Base-by-base conservation (phyloP, 306 rosid species). In the Cucurbita pepo region DNA sequence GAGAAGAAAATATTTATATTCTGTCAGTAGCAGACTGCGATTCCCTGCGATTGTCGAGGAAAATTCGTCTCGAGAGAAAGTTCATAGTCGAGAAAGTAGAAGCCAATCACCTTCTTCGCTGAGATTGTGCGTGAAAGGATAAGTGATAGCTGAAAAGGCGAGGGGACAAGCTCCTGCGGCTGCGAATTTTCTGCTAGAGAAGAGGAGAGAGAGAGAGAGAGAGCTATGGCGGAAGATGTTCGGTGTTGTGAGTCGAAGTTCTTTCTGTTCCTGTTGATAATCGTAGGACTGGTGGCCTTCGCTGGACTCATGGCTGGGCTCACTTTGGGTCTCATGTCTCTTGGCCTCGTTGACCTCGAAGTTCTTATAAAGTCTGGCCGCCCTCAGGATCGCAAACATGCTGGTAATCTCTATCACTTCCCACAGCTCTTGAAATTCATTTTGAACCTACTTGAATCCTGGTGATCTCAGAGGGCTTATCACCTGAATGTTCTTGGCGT, bases 301-400 rank as follows among this genome's bases (percentile, higher is more conserved):
- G 97, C 99, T 0, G 99, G 99, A 6, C 69, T 94, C 5, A 90
- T 94, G 99, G 99, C 99, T 25, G 99, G 99, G 5, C 97, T 94
- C 73, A 94, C 99, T 51, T 80, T 94, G 1, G 99, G 99, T 7
- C 99, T 94, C 82, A 94, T 94, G 99, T 94, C 99, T 41, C 78
- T 94, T 43, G 96, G 96, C 25, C 89, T 94, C 47, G 99, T 94
- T 77, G 97, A 94, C 88, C 97, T 94, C 44, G 99, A 94, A 80
- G 99, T 94, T 61, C 97, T 94, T 79, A 89, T 94, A 65, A 86
- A 81, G 82, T 91, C 99, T 21, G 99, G 99, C 66, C 99, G 92
- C 36, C 96, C 95, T 79, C 92, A 88, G 86, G 97, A 94, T 88
- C 95, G 95, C 18, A 73, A 76, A 58, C 85, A 94, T 83, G 99